Percentiles rank a stretch among this genome's conserved stretches.
Conservation (phyloP, 2,329 filamentous ascomycete genomes). For the Verticillium dahliae region DNA sequence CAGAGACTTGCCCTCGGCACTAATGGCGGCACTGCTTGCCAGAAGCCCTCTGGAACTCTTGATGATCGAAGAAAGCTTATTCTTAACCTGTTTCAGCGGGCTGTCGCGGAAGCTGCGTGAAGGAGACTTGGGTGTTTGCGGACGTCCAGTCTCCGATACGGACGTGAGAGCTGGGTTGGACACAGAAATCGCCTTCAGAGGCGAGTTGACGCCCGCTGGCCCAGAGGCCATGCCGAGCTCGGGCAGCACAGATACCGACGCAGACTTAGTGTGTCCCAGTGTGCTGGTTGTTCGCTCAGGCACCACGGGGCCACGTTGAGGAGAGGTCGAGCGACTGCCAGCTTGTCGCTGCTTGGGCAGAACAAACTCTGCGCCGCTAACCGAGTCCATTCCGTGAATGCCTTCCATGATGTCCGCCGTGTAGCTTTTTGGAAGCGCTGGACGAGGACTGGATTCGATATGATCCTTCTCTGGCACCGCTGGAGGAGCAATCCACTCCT, state of each 20-base stretch:
- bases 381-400: slow-evolving; percentile 39
- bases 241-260: slow-evolving; percentile 52
- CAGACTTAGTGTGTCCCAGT: slow-evolving; percentile 53
- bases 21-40: slow-evolving; percentile 64
- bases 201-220: slow-evolving; percentile 19
- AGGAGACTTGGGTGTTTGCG: slow-evolving; percentile 51
- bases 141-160: slow-evolving; percentile 32
- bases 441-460: slow-evolving; percentile 37
- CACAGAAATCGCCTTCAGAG: slow-evolving; percentile 56
- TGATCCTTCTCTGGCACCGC: slow-evolving; percentile 23
- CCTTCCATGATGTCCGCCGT: slow-evolving; percentile 57
- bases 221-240: background rate
- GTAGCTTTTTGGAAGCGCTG: slow-evolving; percentile 52
- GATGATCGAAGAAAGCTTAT: slow-evolving; percentile 83
- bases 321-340: slow-evolving; percentile 24
- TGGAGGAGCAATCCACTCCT: slow-evolving; percentile 51
- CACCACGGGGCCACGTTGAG: slow-evolving; percentile 22
- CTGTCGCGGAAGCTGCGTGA: slow-evolving; percentile 59
- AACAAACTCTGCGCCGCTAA: slow-evolving; percentile 39
- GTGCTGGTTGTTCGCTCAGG: slow-evolving; percentile 22
- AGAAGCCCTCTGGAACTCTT: slow-evolving; percentile 83
- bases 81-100: slow-evolving; percentile 86
- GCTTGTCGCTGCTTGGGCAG: slow-evolving; percentile 32
- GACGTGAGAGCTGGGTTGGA: slow-evolving; percentile 48
- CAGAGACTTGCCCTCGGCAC: slow-evolving; percentile 54